Base-by-base conservation (phyloP, 768 basidiomycete genomes). In the Lactarius sp. region DNA sequence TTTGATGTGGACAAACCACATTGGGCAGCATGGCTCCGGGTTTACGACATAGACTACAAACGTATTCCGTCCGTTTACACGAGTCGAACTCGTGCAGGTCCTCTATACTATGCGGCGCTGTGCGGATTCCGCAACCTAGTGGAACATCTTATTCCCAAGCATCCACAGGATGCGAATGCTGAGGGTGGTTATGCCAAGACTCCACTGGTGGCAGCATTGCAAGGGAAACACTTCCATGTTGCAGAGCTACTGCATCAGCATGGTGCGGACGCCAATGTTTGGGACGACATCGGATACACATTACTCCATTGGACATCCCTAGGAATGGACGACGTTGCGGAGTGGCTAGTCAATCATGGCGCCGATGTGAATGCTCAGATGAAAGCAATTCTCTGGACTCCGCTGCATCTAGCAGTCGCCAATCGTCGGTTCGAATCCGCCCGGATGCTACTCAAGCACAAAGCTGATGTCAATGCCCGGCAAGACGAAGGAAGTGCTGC, bases 321-420 rank as follows among this genome's bases (percentile, higher is more conserved):
- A 2, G 51, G n/a, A 8, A 3, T 3, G n/a, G 4, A 22, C 1
- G 34, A 60, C 1, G 18, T 22, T 27, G 14, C 37, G 20, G 8
- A 6, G 8, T 60, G 59, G 59, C 42, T 60, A 6, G 14, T 60
- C 34, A 12, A 36, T 27, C 59, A 27, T 18, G 33, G 59, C 1
- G 59, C 42, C 2, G 34, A 60, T 18, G 34, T 53, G 14, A 20
- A 56, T 22, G 14, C 20, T 8, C 50, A 9, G 4, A 18, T 18
- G 6, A 0, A 16, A 0, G 0, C 2, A 0, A 0, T 1, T 0
- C 6, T 0, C 42, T 12, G 1, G 1, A 27, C 50, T 10, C 14
- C 61, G 20, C 33, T 63, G 7, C 33, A 52, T 31, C 0, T 0
- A 0, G 56, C 61, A 14, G 39, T n/a, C 20, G 1, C 0, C 1